phyloP scores from a whole-genome alignment of 177 flowering plant species.

The Vitis hybrid region DNA sequence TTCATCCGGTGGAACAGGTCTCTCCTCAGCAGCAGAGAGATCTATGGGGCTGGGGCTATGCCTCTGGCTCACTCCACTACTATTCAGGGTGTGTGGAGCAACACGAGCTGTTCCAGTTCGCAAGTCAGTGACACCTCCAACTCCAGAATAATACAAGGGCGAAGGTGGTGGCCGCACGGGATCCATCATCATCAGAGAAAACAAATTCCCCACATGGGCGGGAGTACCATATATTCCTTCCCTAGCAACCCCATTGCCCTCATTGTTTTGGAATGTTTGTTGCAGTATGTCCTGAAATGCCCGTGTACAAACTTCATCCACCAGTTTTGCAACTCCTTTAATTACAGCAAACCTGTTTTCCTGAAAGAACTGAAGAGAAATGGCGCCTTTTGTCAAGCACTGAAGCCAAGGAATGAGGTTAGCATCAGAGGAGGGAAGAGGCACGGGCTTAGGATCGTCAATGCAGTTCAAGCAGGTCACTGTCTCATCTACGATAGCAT shows the following conservation, averaged over 20 bases:
- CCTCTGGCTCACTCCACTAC: too few relatives aligned
- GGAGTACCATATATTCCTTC: too few relatives aligned
- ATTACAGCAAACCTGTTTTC: conserved; percentile 9
- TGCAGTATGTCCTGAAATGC: conserved; percentile 30
- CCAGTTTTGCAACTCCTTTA: conserved; percentile 6
- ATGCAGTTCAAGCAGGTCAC: conserved; percentile 17
- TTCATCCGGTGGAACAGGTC: conserved; percentile 25
- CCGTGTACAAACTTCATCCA: conserved; percentile 25
- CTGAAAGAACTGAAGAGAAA: conserved; percentile 21
- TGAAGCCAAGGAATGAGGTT: conserved; percentile 7
- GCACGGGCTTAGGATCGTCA: not conserved
- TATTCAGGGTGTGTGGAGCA: too few relatives aligned
- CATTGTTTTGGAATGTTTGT: not conserved
- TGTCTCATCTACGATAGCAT: conserved; percentile 26
- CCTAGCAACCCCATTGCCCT: too few relatives aligned
- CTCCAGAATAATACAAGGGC: too few relatives aligned
- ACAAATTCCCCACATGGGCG: too few relatives aligned
- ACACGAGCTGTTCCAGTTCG: too few relatives aligned
- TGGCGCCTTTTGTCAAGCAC: not conserved
- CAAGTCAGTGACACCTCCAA: too few relatives aligned
- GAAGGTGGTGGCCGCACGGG: too few relatives aligned
- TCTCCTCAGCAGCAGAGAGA: not conserved
- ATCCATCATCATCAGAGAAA: too few relatives aligned
- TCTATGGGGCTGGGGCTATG: too few relatives aligned
- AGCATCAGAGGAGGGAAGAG: not conserved